Base-by-base conservation (phyloP, 1,284 basidiomycete species). In the Apiotrichum domesticum region DNA sequence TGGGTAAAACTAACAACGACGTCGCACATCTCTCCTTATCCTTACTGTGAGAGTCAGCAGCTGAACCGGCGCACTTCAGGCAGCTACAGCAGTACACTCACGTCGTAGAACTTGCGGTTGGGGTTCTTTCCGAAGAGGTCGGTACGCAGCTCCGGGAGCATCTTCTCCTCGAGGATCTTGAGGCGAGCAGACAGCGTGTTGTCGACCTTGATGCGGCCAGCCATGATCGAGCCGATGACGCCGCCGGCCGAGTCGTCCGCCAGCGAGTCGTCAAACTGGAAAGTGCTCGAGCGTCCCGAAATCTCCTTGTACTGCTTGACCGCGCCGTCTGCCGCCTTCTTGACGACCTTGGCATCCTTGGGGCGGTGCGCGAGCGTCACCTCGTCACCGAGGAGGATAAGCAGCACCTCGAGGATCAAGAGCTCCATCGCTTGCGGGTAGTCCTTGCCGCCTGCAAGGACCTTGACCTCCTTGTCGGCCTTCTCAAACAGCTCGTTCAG, bases 111-210 rank as follows among this genome's bases (percentile, higher is more conserved):
- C 74, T 89, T 91, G 72, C 90, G 84, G 79, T 91, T 93, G 71
- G 84, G 82, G 73, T 93, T 93, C 45, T 82, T 77, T 41, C 91
- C 91, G 67, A 93, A 95, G 46, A 95, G 79, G 66, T 90, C 86
- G 64, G 80, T 81, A 66, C 92, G 81, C 65, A 95, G 88, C 78
- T 94, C 90, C 1, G 91, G 92, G 44, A 95, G 79, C 92, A 94
- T 94, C 88, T 87, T 84, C 71, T 94, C 89, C 77, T 96, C 91
- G 45, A 96, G 79, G 62, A 96, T 77, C 66, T 85, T 82, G 69
- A 97, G 77, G 50, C 93, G 84, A 72, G 94, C 91, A 64, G 91
- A 90, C 52, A 97, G 80, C 0, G 92, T 93, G 73, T 97, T 96
- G 75, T 96, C 88, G 32, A 97, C 81, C 39, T 84, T 87, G 73